Base-by-base conservation (phyloP, 2,329 filamentous ascomycete species). In the Macrophomina pseudophaseolina region DNA sequence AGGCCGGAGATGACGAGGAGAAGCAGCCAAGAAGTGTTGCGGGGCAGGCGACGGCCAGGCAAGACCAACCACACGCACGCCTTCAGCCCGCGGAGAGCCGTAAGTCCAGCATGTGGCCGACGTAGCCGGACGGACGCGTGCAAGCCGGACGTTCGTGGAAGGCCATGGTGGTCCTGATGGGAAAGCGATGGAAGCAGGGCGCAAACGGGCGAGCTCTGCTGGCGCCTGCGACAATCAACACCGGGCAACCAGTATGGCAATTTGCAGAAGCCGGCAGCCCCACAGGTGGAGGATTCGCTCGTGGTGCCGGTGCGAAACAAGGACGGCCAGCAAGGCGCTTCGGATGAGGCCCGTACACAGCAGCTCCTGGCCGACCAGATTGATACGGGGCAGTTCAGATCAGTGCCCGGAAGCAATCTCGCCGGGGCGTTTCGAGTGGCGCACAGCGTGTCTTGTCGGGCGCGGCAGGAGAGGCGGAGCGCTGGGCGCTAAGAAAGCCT, bases 381-480 rank as follows among this genome's bases (percentile, higher is more conserved):
- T 16, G 35, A 5, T 33, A 35, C 14, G 16, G 8, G 40, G 16
- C 5, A n/a, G 28, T 23, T 23, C 38, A 7, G 38, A 44, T 12
- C 54, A 5, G 38, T 44, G 56, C 28, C 14, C 40, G 23, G 56
- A 35, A 44, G 56, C 23, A 59, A 59, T 59, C 30, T 59, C 56
- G 30, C 8, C 5, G n/a, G 54, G 5, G 30, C 32, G 58, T 62
- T 62, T 62, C 58, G 44, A 62, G 58, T 62, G 58, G 42, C 30
- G 32, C 42, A 48, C 58, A 62, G 58, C 58, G 30, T 14, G 30
- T 62, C 58, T 62, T 62, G 58, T 62, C 58, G 32, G 52, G 42
- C 58, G 58, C 40, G 58, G 58, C 58, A 62, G 58, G 58, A 62
- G 58, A 49, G 44, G 58, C 58, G 42, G 58, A 62, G 58, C 52